Evolutionary conservation across 139 green algal genomes (phyloP), one percentile per base, ranked within the genome.

Genomic region (Coelastrella sp.): DNA sequence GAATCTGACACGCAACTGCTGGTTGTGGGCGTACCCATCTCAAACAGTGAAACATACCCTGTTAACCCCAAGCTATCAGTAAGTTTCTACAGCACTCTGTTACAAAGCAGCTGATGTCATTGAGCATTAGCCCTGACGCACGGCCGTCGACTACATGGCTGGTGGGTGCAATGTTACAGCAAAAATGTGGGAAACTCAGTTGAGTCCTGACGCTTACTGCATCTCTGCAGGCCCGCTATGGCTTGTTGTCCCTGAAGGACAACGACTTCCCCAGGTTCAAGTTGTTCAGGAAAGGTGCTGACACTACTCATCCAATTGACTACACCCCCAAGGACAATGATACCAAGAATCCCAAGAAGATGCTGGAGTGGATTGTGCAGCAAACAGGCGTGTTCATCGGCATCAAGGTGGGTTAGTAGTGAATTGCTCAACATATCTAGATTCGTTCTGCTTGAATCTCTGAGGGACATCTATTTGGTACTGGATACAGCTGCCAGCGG

Each of bases 51-150:
- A 9, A 63, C 73, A 2, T 86, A 86, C 48, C 80, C 67, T 30
- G 80, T 71, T 23, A 86, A 86, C 51, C n/a, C 80, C 21, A 66
- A 68, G 63, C 80, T 86, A 3, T 79, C 80, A 37, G 80, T 86
- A 48, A 68, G 80, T 27, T 64, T n/a, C 48, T 23, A 2, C n/a
- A n/a, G n/a, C n/a, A n/a, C n/a, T n/a, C n/a, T n/a, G n/a, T n/a
- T n/a, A n/a, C n/a, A n/a, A n/a, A n/a, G n/a, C n/a, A n/a, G n/a
- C n/a, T n/a, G n/a, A n/a, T n/a, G n/a, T n/a, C n/a, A n/a, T n/a
- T n/a, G n/a, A n/a, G n/a, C n/a, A n/a, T n/a, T n/a, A n/a, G n/a
- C n/a, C n/a, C n/a, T n/a, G n/a, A n/a, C n/a, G n/a, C n/a, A n/a
- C n/a, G n/a, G n/a, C n/a, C n/a, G n/a, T n/a, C n/a, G n/a, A n/a